phyloP scores from a whole-genome alignment of 176 grass and related monocot species.

The Carex parvula region DNA sequence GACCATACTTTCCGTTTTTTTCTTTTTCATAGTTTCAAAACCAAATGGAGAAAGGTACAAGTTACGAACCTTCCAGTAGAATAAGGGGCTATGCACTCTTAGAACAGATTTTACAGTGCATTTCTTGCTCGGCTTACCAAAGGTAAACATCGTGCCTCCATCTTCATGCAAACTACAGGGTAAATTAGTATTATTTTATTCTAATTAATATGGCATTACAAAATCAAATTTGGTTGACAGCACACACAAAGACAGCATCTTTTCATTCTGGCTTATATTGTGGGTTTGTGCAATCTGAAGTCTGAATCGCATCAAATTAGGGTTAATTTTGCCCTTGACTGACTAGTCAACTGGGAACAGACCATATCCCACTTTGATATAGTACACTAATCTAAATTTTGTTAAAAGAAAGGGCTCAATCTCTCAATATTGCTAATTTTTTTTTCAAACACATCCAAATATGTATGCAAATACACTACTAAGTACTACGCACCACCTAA shows the following conservation, averaged over 20 bases:
- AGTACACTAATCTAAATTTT: constrained; percentile 2
- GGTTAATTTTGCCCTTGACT: not conserved
- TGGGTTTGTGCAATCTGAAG: not conserved
- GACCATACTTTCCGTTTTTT: not conserved
- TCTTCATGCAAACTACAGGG: constrained; percentile 62
- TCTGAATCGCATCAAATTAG: not conserved
- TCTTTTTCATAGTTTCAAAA: not conserved
- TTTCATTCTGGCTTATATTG: not conserved
- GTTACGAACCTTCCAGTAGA: constrained; percentile 76
- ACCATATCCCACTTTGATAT: not conserved
- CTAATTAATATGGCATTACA: not conserved
- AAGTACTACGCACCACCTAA: not conserved
- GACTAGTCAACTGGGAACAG: not conserved
- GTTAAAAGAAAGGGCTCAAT: not conserved
- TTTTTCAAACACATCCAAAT: not conserved
- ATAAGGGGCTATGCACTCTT: constrained; percentile 62
- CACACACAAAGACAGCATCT: not conserved
- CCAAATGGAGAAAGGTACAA: constrained; percentile 13
- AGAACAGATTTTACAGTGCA: constrained; percentile 44
- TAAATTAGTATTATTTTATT: not conserved
- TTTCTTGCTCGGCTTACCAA: constrained; percentile 43
- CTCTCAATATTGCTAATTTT: not conserved
- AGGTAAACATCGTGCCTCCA: constrained; percentile 66
- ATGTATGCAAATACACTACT: not conserved
- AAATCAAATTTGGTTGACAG: not conserved